Percentiles rank a stretch among this genome's conserved stretches.
phyloP scores from a whole-genome alignment of 306 rosid species.

The Pachyrhizus erosus region DNA sequence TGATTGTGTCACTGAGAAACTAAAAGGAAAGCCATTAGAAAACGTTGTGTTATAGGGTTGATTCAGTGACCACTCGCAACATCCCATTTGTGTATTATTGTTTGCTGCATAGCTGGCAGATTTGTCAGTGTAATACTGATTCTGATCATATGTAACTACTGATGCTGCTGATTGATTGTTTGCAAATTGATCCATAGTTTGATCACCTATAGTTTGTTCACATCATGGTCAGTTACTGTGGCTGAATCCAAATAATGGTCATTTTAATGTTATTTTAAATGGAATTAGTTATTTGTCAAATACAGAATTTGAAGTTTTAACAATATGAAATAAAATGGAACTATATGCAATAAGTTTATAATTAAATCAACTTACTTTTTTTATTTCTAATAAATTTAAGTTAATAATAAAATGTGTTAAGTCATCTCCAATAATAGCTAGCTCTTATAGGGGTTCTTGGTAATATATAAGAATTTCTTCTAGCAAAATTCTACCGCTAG shows the following conservation, averaged over 20 bases:
- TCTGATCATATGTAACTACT: conserved; percentile 38
- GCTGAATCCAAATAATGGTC: neutral
- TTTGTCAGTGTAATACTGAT: conserved; percentile 41
- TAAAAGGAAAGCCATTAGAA: conserved; percentile 34
- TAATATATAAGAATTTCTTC: neutral
- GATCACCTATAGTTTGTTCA: conserved; percentile 48
- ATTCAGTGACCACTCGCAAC: conserved; percentile 50
- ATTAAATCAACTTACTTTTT: neutral
- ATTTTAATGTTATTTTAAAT: neutral
- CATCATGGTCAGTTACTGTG: neutral
- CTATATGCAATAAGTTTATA: neutral
- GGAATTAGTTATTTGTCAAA: neutral
- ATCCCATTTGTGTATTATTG: conserved; percentile 44
- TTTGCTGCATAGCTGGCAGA: conserved; percentile 34
- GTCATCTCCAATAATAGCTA: neutral
- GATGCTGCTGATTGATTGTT: conserved; percentile 32
- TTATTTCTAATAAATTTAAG: too few relatives aligned
- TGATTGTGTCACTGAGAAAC: conserved; percentile 54
- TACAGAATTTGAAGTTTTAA: neutral
- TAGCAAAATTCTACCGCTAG: neutral
- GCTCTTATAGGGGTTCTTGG: neutral
- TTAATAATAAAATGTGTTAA: neutral
- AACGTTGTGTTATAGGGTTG: conserved; percentile 29
- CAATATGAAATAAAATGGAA: neutral
- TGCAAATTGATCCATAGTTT: conserved; percentile 40